Evolutionary conservation across 164 flowering plant genomes (phyloP), one percentile per base, ranked within the genome.

Genomic region (Buxus sempervirens): DNA sequence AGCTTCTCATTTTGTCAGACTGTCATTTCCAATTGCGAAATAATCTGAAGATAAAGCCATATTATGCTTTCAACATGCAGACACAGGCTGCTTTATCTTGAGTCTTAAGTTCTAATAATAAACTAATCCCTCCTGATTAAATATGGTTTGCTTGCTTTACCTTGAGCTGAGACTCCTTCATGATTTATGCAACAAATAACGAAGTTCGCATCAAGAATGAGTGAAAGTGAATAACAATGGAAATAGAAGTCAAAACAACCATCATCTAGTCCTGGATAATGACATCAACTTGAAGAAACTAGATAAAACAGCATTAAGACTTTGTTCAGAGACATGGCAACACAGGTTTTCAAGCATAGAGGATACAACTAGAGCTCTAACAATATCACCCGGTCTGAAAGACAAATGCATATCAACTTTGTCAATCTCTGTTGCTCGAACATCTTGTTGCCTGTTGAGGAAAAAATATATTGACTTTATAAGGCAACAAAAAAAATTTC

Each of bases 401-500:
- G 93, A 90, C 59, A 82, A 72, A 74, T 95, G 93, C 99, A 95
- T 92, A 63, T 95, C 96, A 53, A 95, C 99, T 82, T 93, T 92
- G 79, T 95, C 99, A 62, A 95, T 95, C 80, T 95, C 99, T 16
- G 96, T 92, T 41, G 97, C 98, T 78, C 98, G 84, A 62, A 95
- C 99, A 86, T 92, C 99, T 80, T 92, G 99, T 71, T 90, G 98
- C 85, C 99, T 95, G 90, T 66, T 36, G 74, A 68, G 13, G 25
- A 4, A 0, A 19, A 10, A 9, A n/a, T 41, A 8, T 25, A 7
- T 61, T 41, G 25, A 42, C 19, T 22, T 38, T 1, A 2, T 41
- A 18, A 21, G 0, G 15, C 42, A 60, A 10, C 9, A 16, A 4
- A 9, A 4, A 19, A 60, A 4, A 27, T 7, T 15, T 28, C 10